phyloP scores from a whole-genome alignment of 169 alveolate species.

The Plasmodium knowlesi region DNA sequence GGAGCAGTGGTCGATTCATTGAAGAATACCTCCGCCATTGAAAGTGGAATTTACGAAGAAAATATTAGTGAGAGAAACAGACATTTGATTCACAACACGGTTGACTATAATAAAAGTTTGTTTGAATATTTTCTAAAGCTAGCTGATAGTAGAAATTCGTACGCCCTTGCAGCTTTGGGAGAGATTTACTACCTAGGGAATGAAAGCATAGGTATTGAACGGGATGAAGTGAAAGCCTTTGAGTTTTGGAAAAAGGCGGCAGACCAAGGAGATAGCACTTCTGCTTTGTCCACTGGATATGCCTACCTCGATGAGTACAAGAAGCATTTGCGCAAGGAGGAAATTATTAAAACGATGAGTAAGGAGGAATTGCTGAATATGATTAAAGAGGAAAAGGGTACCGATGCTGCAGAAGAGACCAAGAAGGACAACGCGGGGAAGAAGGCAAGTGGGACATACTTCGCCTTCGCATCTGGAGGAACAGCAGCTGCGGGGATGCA shows the following conservation, averaged over 20 bases:
- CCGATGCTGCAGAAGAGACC: neutral
- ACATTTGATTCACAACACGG: conserved; percentile 50
- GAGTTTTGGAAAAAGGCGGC: conserved; percentile 89
- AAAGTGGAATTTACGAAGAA: conserved; percentile 31
- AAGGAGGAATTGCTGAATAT: conserved; percentile 4
- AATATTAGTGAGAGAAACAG: conserved; percentile 14
- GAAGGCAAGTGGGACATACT: neutral
- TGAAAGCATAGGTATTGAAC: conserved; percentile 80
- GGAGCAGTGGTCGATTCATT: conserved; percentile 61
- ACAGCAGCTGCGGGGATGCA: neutral
- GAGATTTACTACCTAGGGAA: conserved; percentile 89
- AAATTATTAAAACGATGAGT: conserved; percentile 18
- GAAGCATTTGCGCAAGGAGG: conserved; percentile 43
- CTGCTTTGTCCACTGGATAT: conserved; percentile 89
- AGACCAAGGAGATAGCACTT: conserved; percentile 89
- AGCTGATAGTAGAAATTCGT: conserved; percentile 75
- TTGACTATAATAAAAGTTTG: conserved; percentile 74
- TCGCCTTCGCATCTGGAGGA: neutral
- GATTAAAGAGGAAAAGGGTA: conserved; percentile 11
- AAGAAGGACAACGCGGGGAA: neutral
- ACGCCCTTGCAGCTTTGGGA: conserved; percentile 85
- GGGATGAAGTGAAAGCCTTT: conserved; percentile 86
- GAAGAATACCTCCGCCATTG: conserved; percentile 3
- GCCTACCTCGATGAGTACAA: conserved; percentile 77
- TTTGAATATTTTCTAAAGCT: conserved; percentile 76